Percentiles rank a stretch among this genome's conserved stretches.
These are phyloP conservation scores for Borovskyia barvae DNA, from an alignment of 208 protist genomes.

Conservation along the genomic window DNA sequence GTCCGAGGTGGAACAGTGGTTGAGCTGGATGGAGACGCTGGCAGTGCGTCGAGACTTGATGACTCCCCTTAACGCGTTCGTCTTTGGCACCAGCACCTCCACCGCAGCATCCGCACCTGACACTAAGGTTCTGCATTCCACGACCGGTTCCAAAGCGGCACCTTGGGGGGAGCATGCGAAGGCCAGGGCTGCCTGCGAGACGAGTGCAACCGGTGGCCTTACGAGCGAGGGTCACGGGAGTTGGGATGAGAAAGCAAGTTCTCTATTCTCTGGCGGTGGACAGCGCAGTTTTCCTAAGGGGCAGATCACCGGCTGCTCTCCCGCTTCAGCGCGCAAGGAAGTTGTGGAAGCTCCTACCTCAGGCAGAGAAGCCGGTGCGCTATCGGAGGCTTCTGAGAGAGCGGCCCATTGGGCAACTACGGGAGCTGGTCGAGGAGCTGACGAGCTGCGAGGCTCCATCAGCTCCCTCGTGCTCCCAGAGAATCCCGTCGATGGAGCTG, in stretches of 20 bases:
- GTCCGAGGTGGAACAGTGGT: slow-evolving; percentile 69
- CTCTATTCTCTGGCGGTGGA: neutral
- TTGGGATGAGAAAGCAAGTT: slow-evolving; percentile 6
- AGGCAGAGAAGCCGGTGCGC: too few species aligned
- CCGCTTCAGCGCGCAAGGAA: too few species aligned
- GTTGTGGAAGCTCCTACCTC: too few species aligned
- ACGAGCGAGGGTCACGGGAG: slow-evolving; percentile 3
- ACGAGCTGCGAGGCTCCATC: slow-evolving; percentile 3
- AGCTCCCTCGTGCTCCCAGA: slow-evolving; percentile 11
- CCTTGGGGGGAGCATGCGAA: slow-evolving; percentile 1
- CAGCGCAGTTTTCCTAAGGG: slow-evolving; percentile 18
- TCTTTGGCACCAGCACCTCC: slow-evolving; percentile 20
- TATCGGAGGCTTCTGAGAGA: too few species aligned
- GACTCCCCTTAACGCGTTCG: slow-evolving; percentile 55
- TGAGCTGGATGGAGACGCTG: slow-evolving; percentile 74
- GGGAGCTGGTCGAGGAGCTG: too few species aligned
- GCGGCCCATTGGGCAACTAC: too few species aligned
- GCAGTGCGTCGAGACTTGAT: slow-evolving; percentile 46
- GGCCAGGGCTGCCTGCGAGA: slow-evolving; percentile 1
- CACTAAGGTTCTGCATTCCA: neutral
- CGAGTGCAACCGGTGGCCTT: slow-evolving; percentile 7
- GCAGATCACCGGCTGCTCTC: too few species aligned
- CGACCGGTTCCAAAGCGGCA: neutral
- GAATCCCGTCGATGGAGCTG: slow-evolving; percentile 7
- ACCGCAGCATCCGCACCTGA: neutral